Base-by-base conservation (phyloP, 225 moss, liverwort and hornwort genomes). In the Marchantia paleacea region DNA sequence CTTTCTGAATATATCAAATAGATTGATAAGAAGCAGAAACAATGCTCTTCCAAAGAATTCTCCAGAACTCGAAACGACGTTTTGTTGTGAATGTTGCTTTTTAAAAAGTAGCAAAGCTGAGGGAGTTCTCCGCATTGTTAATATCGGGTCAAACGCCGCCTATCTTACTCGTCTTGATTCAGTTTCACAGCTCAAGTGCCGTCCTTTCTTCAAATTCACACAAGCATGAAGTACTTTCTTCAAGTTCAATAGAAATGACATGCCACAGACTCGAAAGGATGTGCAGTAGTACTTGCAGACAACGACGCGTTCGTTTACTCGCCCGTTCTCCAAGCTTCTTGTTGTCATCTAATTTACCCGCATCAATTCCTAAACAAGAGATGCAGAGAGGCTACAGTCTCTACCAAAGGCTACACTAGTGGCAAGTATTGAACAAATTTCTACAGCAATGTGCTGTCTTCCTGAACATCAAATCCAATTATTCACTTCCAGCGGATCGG, bases 401-500 rank as follows among this genome's bases (percentile, higher is more conserved):
- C 11, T 24, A 55, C 26, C 1, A 74, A 55, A 52, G 18, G 0
- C 29, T 39, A 39, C 39, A 39, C 28, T 73, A 26, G 52, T 74
- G 74, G 29, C 74, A 74, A 55, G 55, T 74, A 50, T 12, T 54
- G 54, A 11, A 55, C 52, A 14, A 6, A 0, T 74, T 74, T 29
- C 54, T 74, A 74, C 16, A 54, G 16, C 54, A 55, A 29, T 18
- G 54, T 28, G 26, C 5, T 73, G 25, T 74, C 52, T n/a, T 74
- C 54, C 13, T 55, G 28, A 8, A 52, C 55, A 74, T 13, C 28
- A 5, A 55, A 7, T 11, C 55, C 28, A 76, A 28, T 77, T 70
- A 88, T 72, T 88, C 87, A 69, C 80, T 82, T 28, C 74, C n/a
- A 50, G 85, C 83, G 55, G 88, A 88, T 25, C 88, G 68, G 71